A percentile compares a stretch with the other conserved stretches of the same genome.
phyloP scores from a whole-genome alignment of 257 asterid species.

The Ligustrum vulgare region DNA sequence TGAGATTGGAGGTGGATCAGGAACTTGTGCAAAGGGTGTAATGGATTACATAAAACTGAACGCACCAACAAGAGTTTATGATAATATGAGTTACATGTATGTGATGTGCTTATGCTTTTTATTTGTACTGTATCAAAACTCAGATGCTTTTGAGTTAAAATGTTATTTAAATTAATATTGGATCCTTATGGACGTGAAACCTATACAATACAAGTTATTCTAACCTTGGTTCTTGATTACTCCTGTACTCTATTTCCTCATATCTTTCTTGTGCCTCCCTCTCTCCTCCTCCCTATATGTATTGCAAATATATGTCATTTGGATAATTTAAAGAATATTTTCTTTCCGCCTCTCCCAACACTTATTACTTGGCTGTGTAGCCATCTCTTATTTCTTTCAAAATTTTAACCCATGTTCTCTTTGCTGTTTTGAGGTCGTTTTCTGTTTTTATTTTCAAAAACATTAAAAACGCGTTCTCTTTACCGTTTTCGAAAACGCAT shows the following conservation, averaged over 20 bases:
- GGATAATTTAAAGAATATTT: background rate
- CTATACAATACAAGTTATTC: background rate
- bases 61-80: slow-evolving; percentile 93
- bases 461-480: too few relatives aligned
- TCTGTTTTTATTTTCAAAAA: too few relatives aligned
- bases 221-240: background rate
- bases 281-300: background rate
- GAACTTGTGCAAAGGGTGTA: slow-evolving; percentile 96
- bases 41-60: slow-evolving; percentile 92
- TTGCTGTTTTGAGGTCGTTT: too few relatives aligned
- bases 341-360: background rate
- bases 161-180: background rate
- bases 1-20: slow-evolving; percentile 99
- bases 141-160: slow-evolving; percentile 11
- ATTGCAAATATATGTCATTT: background rate
- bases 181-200: background rate
- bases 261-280: background rate
- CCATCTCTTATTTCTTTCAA: background rate
- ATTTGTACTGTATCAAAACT: background rate
- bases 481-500: too few relatives aligned
- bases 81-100: slow-evolving; percentile 80
- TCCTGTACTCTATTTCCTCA: background rate
- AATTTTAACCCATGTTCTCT: too few relatives aligned
- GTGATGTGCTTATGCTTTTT: slow-evolving; percentile 30
- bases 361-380: background rate